These are phyloP conservation scores for Conringia planisiliqua DNA, from an alignment of 345 rosid genomes.

Conservation along the genomic window DNA sequence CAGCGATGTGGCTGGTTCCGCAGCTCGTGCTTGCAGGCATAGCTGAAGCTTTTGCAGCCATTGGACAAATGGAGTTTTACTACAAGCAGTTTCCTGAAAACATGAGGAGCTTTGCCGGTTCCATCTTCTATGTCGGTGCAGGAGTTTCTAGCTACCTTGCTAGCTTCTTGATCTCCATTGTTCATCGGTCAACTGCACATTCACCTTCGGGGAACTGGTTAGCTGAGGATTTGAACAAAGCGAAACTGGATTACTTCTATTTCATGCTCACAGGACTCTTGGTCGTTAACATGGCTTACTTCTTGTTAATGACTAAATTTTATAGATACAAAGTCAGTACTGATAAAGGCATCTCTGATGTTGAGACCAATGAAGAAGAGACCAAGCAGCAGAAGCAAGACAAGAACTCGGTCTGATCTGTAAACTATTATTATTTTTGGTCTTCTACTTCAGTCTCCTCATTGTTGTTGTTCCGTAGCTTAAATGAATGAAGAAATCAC, in stretches of 20 bases:
- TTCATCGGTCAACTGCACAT: conserved; percentile 27
- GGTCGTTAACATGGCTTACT: conserved; percentile 34
- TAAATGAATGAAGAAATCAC: conserved; percentile 3
- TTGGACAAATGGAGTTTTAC: conserved; percentile 47
- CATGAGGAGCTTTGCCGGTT: conserved; percentile 46
- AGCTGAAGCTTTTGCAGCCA: conserved; percentile 42
- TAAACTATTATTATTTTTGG: background rate
- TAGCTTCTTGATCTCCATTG: conserved; percentile 36
- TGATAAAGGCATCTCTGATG: background rate
- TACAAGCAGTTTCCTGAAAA: conserved; percentile 56
- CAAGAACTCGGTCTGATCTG: conserved; percentile 28
- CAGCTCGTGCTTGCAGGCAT: conserved; percentile 49
- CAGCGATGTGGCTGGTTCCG: conserved; percentile 53
- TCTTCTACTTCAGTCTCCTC: background rate
- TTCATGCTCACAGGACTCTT: conserved; percentile 37
- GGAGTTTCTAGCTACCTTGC: conserved; percentile 41
- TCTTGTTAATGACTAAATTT: conserved; percentile 37
- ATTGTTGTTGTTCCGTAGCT: background rate
- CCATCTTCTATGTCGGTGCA: conserved; percentile 24
- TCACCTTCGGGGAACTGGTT: conserved; percentile 36
- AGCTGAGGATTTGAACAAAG: conserved; percentile 43
- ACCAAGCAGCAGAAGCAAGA: conserved; percentile 21
- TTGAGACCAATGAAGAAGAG: conserved; percentile 21
- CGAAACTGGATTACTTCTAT: conserved; percentile 42
- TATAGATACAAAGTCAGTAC: conserved; percentile 34